Evolutionary conservation across 331 rosid species (phyloP), one percentile per base, ranked within the genome.

Genomic region (Dryas integrifolia): DNA sequence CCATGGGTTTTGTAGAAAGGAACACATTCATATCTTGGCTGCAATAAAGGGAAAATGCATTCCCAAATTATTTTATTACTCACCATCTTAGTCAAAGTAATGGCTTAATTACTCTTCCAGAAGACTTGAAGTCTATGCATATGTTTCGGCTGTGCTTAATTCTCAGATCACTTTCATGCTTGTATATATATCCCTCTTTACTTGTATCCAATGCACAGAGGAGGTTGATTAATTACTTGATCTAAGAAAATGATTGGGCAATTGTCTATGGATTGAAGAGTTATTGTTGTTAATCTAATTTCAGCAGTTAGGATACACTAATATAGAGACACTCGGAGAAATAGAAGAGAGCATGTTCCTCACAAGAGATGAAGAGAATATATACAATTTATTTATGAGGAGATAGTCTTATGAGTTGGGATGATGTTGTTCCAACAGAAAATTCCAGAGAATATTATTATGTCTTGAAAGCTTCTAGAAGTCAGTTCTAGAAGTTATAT

Each of bases 31-130:
- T 58, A 58, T 58, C 15, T 45, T 43, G 43, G 38, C 46, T 46
- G 13, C 5, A 24, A 41, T 45, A 3, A 24, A n/a, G 55, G 57
- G 47, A 0, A 21, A 5, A 43, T 30, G 35, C 35, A 30, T 70
- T 41, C 75, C 21, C 13, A 4, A 5, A 18, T 41, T 30, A n/a
- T 45, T 44, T 15, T 10, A 66, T 53, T 35, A 47, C 47, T 47
- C 46, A 57, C 47, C 9, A 72, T 52, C 24, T 41, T 8, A 40
- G 67, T 72, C 76, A 46, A 59, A 45, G 16, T 6, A 60, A 30
- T 72, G 53, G 45, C 12, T 4, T 21, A 7, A 8, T 64, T 30
- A 30, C 3, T 9, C 6, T 46, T 48, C 41, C 21, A n/a, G 57
- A 47, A 66, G 41, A 13, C 44, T 47, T 26, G 71, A 26, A 60